Evolutionary conservation across 2,329 filamentous ascomycete genomes (phyloP).

Genomic region (Alternaria conjuncta): DNA sequence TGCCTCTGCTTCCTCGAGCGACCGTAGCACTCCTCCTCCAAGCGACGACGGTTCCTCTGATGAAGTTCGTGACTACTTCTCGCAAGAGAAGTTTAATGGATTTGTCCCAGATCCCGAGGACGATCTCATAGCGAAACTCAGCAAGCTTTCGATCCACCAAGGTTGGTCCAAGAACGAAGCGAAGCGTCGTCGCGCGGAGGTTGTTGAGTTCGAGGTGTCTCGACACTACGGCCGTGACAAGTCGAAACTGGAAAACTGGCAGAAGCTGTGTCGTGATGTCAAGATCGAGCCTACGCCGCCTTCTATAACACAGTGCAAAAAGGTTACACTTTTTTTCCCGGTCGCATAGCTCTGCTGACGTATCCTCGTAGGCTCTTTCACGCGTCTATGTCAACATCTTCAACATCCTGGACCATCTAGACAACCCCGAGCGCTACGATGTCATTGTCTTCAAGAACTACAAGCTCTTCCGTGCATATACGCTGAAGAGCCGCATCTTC

Average conservation of each 20-base stretch:
- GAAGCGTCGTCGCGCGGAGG: constrained; percentile 5
- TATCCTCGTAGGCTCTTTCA: constrained; percentile 10
- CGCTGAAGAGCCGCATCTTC: constrained; percentile 4
- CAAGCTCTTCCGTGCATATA: constrained; percentile 11
- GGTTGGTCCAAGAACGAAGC: constrained; percentile 16
- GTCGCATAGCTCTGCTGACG: background rate
- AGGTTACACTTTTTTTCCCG: constrained; percentile 14
- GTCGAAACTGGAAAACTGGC: constrained; percentile 25
- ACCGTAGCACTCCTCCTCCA: background rate
- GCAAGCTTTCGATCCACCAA: constrained; percentile 18
- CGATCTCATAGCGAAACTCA: constrained; percentile 18
- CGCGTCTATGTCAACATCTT: constrained; percentile 20
- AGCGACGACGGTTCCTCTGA: constrained; percentile 1
- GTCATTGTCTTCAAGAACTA: constrained; percentile 3
- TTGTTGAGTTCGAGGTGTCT: constrained; percentile 18
- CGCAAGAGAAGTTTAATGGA: constrained; percentile 8
- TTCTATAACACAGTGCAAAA: constrained; percentile 32
- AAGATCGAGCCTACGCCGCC: constrained; percentile 13
- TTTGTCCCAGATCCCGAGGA: constrained; percentile 13
- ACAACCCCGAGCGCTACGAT: background rate
- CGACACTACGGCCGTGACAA: constrained; percentile 13
- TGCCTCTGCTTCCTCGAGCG: background rate
- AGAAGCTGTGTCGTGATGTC: constrained; percentile 28
- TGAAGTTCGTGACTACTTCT: background rate
- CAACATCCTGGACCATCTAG: constrained; percentile 21